Evolutionary conservation across 1,284 basidiomycete genomes (phyloP), one percentile per base, ranked within the genome.

Genomic region (Marasmius tenuissimus): DNA sequence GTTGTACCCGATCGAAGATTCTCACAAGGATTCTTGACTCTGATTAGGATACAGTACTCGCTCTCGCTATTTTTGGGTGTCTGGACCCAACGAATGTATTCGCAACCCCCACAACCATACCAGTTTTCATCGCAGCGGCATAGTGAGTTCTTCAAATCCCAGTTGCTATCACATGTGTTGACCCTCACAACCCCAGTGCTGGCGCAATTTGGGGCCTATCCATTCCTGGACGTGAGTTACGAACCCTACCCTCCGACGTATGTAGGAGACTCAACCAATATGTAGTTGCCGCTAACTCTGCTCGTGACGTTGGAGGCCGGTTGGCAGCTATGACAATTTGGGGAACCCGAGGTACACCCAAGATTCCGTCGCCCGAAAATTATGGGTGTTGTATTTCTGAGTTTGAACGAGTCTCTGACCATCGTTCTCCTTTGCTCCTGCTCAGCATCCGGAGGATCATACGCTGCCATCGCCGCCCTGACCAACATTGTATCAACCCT

Each of bases 251-350:
- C 61, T 42, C 50, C 42, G 20, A 39, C 3, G 50, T 33, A 18
- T 14, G 22, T 20, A 10, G 60, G 4, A 20, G 12, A 20, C 18
- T 9, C 35, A 8, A 58, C 38, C 33, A 7, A 33, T 50, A 34
- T 58, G 5, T 61, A 86, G 84, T 90, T 61, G 81, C 85, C 12
- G 77, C 86, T 18, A 91, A 91, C 70, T 73, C 86, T 1, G 88
- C 88, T 37, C 85, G 88, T 66, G 89, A 91, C 68, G 49, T 91
- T 53, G 89, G 88, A 18, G 85, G 79, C 3, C 82, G 88, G 16
- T 65, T 90, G 27, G 78, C 80, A 63, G 83, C 78, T 4, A 65
- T 89, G 68, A 78, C 84, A 0, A 79, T 89, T 52, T 90, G 84
- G 80, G 88, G 88, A 4, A 68, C 49, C 2, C 66, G 73, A 61